These are phyloP conservation scores for Botryotinia calthae DNA, from an alignment of 2,329 filamentous ascomycete species.

Conservation along the genomic window DNA sequence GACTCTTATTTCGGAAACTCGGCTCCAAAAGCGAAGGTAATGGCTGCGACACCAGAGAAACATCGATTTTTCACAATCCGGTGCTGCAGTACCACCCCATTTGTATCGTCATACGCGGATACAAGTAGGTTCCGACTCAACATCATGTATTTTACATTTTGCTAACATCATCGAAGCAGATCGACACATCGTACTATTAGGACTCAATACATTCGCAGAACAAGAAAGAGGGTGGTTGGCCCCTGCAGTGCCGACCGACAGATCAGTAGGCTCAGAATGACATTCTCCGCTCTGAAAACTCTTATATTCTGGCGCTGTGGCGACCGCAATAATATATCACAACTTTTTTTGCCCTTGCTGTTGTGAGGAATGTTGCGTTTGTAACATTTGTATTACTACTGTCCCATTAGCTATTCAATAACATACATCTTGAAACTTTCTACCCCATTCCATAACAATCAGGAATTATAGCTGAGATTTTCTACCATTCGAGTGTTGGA, in stretches of 20 bases:
- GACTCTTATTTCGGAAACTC: too few species aligned
- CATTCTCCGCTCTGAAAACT: background rate
- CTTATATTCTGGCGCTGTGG: too few species aligned
- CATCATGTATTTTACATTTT: background rate
- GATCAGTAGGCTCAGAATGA: background rate
- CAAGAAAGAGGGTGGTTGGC: background rate
- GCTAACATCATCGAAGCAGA: background rate
- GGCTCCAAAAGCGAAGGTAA: too few species aligned
- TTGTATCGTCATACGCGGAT: background rate
- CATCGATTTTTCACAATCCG: background rate
- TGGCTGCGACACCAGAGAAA: background rate
- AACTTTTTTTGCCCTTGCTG: background rate
- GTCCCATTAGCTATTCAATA: background rate
- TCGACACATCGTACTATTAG: background rate
- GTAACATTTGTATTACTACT: background rate
- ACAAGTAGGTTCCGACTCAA: background rate
- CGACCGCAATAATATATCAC: background rate
- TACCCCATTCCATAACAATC: too few species aligned
- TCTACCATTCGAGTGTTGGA: background rate
- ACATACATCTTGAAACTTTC: background rate
- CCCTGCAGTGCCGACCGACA: background rate
- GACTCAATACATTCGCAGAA: background rate
- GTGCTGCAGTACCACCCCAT: background rate
- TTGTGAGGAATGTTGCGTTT: background rate
- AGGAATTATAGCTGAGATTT: too few species aligned